Percentiles rank a stretch among this genome's conserved stretches.
These are phyloP conservation scores for Brassica cretica DNA, from an alignment of 345 rosid genomes.

Conservation along the genomic window DNA sequence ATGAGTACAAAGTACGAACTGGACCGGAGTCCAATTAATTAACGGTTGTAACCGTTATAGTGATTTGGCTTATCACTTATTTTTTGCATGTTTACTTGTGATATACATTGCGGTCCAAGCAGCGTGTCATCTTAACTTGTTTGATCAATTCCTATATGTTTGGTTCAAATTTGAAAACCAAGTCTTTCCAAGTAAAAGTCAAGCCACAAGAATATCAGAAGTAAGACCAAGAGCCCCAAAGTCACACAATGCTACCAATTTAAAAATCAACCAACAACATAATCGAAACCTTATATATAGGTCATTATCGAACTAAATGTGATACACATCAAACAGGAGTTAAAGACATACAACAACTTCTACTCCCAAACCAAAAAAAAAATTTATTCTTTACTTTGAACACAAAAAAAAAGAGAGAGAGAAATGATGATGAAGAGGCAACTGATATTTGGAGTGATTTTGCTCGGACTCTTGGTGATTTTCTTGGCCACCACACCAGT, in stretches of 20 bases:
- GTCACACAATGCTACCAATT: constrained; percentile 19
- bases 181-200: constrained; percentile 40
- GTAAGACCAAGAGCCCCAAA: constrained; percentile 29
- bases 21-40: too few relatives aligned
- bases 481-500: constrained; percentile 24
- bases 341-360: constrained; percentile 29
- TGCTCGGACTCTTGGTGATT: constrained; percentile 24
- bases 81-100: constrained; percentile 11
- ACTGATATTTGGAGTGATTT: constrained; percentile 16
- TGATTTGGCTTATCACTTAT: not conserved
- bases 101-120: constrained; percentile 33
- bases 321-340: constrained; percentile 26
- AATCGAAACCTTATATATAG: constrained; percentile 24
- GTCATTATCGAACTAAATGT: constrained; percentile 11
- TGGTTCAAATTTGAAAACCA: constrained; percentile 34
- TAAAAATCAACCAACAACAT: constrained; percentile 16
- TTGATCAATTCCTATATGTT: constrained; percentile 36
- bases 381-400: not conserved
- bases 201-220: constrained; percentile 23
- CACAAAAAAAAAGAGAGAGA: not conserved
- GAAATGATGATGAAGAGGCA: constrained; percentile 34
- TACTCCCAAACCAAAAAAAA: not conserved
- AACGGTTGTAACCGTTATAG: too few relatives aligned
- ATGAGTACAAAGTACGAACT: too few relatives aligned
- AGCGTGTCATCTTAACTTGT: constrained; percentile 34